These are phyloP conservation scores for Hysterangium stoloniferum DNA, from an alignment of 768 basidiomycete genomes.

Conservation along the genomic window DNA sequence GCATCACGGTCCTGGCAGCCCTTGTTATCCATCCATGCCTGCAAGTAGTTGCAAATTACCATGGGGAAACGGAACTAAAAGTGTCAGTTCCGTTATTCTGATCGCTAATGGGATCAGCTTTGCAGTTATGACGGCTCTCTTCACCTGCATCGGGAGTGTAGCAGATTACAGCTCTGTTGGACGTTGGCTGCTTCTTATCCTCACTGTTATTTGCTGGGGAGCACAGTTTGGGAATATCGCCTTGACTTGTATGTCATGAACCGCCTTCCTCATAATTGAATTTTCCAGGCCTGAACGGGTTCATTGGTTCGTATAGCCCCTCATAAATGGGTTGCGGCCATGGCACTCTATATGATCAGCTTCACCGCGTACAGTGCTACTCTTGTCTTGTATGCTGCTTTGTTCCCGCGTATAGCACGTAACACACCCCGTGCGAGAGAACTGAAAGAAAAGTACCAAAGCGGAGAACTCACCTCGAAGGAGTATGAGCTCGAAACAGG, in stretches of 20 bases:
- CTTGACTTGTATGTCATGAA: conserved; percentile 46
- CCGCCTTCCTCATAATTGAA: not conserved
- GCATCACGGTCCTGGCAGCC: conserved; percentile 56
- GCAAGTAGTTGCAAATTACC: conserved; percentile 74
- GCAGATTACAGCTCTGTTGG: conserved; percentile 73
- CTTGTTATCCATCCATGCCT: conserved; percentile 45
- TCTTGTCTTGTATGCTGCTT: conserved; percentile 70
- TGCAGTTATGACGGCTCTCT: conserved; percentile 73
- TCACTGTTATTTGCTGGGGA: conserved; percentile 73
- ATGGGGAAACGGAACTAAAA: conserved; percentile 66
- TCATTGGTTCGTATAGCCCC: conserved; percentile 34
- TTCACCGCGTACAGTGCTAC: conserved; percentile 77
- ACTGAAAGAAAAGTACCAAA: conserved; percentile 48
- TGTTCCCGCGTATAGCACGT: conserved; percentile 74
- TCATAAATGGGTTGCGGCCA: conserved; percentile 61
- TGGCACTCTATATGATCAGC: conserved; percentile 73
- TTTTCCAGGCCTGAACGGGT: not conserved
- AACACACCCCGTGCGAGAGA: conserved; percentile 60
- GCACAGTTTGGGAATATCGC: conserved; percentile 73
- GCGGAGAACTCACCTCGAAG: conserved; percentile 48
- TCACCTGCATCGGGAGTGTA: conserved; percentile 67
- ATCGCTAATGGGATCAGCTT: conserved; percentile 72
- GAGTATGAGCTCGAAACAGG: conserved; percentile 71
- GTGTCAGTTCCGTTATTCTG: conserved; percentile 69
- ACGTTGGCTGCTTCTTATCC: conserved; percentile 62